phyloP scores from a whole-genome alignment of 768 basidiomycete genomes.

The Erythrobasidium yunnanense region DNA sequence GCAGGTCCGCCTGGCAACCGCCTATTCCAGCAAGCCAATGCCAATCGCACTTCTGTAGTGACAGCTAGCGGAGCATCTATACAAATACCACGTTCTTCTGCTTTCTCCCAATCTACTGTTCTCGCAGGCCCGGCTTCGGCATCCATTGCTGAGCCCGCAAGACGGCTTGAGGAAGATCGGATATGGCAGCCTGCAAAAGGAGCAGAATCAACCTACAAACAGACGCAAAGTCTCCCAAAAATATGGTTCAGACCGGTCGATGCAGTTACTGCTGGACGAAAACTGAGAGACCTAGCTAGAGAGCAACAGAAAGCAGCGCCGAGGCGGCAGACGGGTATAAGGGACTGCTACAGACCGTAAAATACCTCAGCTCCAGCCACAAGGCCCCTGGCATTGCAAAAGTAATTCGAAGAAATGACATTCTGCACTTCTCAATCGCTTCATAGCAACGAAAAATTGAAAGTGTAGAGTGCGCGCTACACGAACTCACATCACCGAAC shows the following conservation, averaged over 20 bases:
- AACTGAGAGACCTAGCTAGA: constrained; percentile 11
- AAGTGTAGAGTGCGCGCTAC: no score
- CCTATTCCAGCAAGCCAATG: no score
- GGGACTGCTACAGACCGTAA: constrained; percentile 2
- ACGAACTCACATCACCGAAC: no score
- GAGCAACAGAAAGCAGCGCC: background rate
- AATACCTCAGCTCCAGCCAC: no score
- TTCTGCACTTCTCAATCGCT: no score
- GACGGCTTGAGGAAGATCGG: background rate
- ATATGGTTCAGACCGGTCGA: constrained; percentile 19
- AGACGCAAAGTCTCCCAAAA: background rate
- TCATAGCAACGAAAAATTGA: no score
- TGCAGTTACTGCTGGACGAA: constrained; percentile 14
- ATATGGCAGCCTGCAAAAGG: background rate
- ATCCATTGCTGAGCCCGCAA: background rate
- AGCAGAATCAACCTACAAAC: background rate
- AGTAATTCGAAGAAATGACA: no score
- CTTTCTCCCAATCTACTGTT: background rate
- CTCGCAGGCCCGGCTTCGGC: background rate
- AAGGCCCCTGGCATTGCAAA: no score
- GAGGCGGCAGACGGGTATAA: background rate
- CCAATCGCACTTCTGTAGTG: background rate
- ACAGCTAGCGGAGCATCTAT: background rate
- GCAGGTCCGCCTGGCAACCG: background rate
- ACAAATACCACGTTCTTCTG: constrained; percentile 1